phyloP scores from a whole-genome alignment of 345 rosid species.

The Lepidium sativum region DNA sequence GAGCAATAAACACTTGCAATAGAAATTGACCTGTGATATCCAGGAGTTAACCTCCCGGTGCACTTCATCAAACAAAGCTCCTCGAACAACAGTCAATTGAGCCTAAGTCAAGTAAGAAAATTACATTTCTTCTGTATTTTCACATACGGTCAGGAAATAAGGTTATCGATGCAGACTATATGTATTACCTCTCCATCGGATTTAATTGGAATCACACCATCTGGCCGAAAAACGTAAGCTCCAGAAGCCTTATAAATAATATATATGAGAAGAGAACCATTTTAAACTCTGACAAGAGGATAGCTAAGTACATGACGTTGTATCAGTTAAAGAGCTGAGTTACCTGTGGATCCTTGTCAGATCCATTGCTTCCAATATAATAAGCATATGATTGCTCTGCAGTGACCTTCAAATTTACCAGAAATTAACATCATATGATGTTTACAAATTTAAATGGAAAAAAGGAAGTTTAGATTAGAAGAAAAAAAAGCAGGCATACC shows the following conservation, averaged over 20 bases:
- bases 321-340: constrained; percentile 12
- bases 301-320: not conserved
- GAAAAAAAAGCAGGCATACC: constrained; percentile 32
- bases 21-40: constrained; percentile 68
- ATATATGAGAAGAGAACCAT: not conserved
- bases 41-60: constrained; percentile 65
- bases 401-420: constrained; percentile 39
- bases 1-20: not conserved
- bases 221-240: constrained; percentile 92
- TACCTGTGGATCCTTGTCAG: constrained; percentile 89
- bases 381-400: constrained; percentile 66
- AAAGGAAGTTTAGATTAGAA: not conserved
- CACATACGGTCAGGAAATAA: not conserved
- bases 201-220: constrained; percentile 40
- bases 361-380: constrained; percentile 85
- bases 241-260: constrained; percentile 78
- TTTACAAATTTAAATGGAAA: not conserved
- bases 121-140: constrained; percentile 9
- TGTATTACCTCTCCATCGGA: constrained; percentile 44
- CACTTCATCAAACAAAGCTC: constrained; percentile 83
- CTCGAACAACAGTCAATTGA: constrained; percentile 53
- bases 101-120: constrained; percentile 35
- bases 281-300: not conserved
- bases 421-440: constrained; percentile 12
- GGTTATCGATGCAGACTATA: constrained; percentile 10